phyloP scores from a whole-genome alignment of 768 basidiomycete genomes.

The Trametes cubensis region DNA sequence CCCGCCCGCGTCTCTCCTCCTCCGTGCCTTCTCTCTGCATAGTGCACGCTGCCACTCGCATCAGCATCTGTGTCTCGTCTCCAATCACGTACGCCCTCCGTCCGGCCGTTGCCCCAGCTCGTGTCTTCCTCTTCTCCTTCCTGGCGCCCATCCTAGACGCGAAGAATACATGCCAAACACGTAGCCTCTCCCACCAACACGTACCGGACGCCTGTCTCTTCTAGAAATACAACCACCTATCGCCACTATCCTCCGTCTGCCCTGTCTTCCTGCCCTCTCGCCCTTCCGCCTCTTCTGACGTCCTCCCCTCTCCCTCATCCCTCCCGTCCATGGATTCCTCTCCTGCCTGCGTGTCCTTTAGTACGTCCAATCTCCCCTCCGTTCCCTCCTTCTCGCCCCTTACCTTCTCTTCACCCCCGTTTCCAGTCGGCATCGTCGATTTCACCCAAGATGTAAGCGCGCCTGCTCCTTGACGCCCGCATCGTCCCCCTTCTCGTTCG shows the following conservation, averaged over 20 bases:
- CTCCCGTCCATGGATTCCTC: slow-evolving; percentile 29
- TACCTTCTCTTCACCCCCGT: slow-evolving; percentile 13
- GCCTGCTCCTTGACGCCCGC: slow-evolving; percentile 13
- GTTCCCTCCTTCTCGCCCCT: slow-evolving; percentile 8
- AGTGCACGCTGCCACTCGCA: neutral
- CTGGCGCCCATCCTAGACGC: slow-evolving; percentile 22
- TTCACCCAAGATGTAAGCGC: slow-evolving; percentile 68
- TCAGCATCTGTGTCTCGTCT: too few species aligned
- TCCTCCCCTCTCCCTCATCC: slow-evolving; percentile 5
- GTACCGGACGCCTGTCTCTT: slow-evolving; percentile 25
- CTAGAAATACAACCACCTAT: slow-evolving; percentile 28
- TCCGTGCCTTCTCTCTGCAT: neutral
- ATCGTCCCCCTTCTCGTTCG: slow-evolving; percentile 10
- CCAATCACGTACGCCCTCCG: neutral
- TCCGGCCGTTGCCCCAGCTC: neutral
- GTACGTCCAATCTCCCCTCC: slow-evolving; percentile 45
- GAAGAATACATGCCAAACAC: slow-evolving; percentile 8
- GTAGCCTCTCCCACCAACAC: slow-evolving; percentile 12
- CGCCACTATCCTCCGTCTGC: slow-evolving; percentile 10
- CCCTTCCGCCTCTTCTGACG: slow-evolving; percentile 3
- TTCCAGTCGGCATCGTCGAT: slow-evolving; percentile 76
- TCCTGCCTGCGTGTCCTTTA: slow-evolving; percentile 72
- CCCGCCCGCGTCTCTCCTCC: neutral
- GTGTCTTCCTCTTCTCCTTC: neutral
- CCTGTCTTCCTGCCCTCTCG: neutral